phyloP scores from a whole-genome alignment of 2,329 filamentous ascomycete genomes.

The Fusarium zealandicum region DNA sequence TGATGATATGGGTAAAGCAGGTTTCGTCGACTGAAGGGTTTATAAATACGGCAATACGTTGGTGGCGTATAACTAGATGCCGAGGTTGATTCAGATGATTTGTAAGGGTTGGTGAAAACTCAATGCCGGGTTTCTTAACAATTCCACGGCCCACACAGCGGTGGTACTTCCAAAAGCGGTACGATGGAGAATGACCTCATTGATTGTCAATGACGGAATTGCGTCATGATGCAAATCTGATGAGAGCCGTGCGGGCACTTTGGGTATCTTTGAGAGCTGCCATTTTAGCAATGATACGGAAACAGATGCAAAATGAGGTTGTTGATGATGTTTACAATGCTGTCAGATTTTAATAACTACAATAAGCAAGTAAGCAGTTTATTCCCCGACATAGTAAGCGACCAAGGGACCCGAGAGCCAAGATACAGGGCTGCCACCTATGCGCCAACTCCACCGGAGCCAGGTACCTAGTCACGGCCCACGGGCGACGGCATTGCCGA shows the following conservation, averaged over 20 bases:
- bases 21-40: conserved; percentile 9
- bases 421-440: no score
- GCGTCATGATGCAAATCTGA: background rate
- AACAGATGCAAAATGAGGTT: no score
- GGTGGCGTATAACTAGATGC: conserved; percentile 10
- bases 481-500: no score
- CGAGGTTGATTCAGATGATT: conserved; percentile 4
- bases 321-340: no score
- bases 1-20: background rate
- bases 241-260: background rate
- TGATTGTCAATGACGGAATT: conserved; percentile 6
- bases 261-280: no score
- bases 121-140: conserved; percentile 5
- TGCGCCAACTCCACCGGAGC: no score
- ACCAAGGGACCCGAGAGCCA: no score
- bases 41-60: background rate
- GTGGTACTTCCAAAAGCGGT: conserved; percentile 30
- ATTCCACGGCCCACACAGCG: conserved; percentile 21
- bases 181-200: conserved; percentile 14
- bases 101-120: conserved; percentile 17
- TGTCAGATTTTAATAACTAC: no score
- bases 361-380: no score
- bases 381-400: no score
- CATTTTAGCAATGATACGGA: no score
- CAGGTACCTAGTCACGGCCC: no score